Conservation (phyloP, 805 yeast genomes). For the Candida nemodendra region DNA sequence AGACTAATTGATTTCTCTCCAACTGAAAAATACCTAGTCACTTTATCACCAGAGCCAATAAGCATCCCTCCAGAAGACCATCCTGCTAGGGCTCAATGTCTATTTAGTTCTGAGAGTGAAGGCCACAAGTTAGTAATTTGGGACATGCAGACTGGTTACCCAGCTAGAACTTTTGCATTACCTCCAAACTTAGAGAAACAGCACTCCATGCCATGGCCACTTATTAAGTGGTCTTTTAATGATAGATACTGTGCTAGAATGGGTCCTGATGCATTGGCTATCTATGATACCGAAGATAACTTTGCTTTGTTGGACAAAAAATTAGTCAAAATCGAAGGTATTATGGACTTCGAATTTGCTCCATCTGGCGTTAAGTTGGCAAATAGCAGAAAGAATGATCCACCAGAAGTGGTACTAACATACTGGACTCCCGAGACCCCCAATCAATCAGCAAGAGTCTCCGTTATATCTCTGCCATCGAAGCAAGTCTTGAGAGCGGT, state of each 20-base stretch:
- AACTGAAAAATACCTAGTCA: conserved; percentile 82
- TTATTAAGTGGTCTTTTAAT: conserved; percentile 92
- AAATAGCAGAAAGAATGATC: conserved; percentile 47
- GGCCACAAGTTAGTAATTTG: conserved; percentile 94
- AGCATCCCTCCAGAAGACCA: conserved; percentile 62
- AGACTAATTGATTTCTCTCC: conserved; percentile 91
- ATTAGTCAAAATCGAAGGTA: conserved; percentile 75
- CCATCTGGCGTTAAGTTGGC: conserved; percentile 79
- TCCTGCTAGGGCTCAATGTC: conserved; percentile 66
- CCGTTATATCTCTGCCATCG: conserved; percentile 83
- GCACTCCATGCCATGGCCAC: conserved; percentile 87
- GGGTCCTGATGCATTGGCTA: conserved; percentile 88
- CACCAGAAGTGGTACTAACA: conserved; percentile 66
- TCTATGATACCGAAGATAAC: conserved; percentile 71
- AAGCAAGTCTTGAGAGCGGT: conserved; percentile 84
- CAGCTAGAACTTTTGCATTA: conserved; percentile 87
- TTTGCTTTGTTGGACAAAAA: conserved; percentile 87
- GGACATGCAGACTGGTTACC: conserved; percentile 82
- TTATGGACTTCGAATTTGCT: conserved; percentile 91
- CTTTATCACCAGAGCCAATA: conserved; percentile 86
- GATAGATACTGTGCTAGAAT: conserved; percentile 93
- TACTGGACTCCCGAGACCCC: conserved; percentile 94
- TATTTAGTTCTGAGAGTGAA: conserved; percentile 82
- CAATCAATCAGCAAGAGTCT: conserved; percentile 94
- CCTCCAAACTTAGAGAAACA: conserved; percentile 67